Base-by-base conservation (phyloP, 2,329 filamentous ascomycete species). In the Westerdykella ornata region DNA sequence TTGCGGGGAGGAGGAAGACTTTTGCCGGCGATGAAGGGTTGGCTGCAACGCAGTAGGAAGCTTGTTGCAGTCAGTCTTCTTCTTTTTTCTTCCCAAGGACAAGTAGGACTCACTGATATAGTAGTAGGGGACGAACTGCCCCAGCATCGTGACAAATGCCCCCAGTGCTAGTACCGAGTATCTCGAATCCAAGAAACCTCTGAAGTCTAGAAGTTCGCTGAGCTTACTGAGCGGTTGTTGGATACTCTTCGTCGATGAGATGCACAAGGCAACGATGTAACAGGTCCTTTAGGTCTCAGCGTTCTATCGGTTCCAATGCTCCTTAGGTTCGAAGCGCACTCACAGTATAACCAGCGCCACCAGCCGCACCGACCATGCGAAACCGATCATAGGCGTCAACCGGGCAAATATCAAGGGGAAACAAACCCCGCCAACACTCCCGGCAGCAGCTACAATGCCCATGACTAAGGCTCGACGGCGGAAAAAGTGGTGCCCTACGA, bases 401-500 rank as follows among this genome's bases (percentile, higher is more conserved):
- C 28, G 20, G 6, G 43, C 28, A 15, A 45, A 36, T 14, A 45
- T 33, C 14, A 45, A 35, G 14, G 43, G 43, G 1, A 45, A 35
- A n/a, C 37, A 37, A 2, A 42, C 37, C 15, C 43, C 36, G 11
- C 43, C 41, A 14, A 39, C 41, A 31, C 39, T 39, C 5, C 43
- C 38, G 3, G 30, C 38, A 14, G 31, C 43, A 2, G 43, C 40
- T 33, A 46, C 45, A 4, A 45, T 12, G 8, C 43, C 43, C 43
- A 45, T 45, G 17, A 34, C 31, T 5, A 45, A 36, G 9, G 43
- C 43, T 2, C 43, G 43, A 17, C 37, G 43, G 14, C 38, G 39
- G 11, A 33, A 31, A 32, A 45, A 45, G 31, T 45, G 43, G n/a
- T 45, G 43, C 12, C 39, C 43, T 5, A 39, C 43, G 3, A 45